Conservation (phyloP, 2,329 filamentous ascomycete genomes). For the Colletotrichum sp. region DNA sequence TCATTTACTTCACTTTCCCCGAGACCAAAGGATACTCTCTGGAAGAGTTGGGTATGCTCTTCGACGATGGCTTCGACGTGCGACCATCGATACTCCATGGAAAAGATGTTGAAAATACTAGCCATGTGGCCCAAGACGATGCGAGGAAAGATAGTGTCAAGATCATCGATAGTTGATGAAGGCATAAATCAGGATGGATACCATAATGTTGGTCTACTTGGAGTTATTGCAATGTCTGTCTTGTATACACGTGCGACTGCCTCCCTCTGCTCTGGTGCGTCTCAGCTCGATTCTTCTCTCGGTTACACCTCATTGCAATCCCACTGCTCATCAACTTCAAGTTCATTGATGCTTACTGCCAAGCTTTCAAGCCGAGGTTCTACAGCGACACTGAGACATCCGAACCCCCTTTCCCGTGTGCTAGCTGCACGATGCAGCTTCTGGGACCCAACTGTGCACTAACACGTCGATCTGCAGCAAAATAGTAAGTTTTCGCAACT, state of each 20-base stretch:
- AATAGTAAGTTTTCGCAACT: not conserved
- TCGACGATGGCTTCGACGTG: not conserved
- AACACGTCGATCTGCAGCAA: not conserved
- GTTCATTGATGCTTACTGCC: not conserved
- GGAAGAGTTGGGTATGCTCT: conserved; percentile 32
- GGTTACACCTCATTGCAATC: not conserved
- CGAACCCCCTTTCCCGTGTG: not conserved
- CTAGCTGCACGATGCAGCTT: not conserved
- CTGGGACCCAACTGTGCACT: not conserved
- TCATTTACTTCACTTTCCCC: conserved; percentile 33
- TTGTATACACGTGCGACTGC: not conserved
- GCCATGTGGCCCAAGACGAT: not conserved
- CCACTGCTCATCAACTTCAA: not conserved
- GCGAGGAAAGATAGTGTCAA: not conserved
- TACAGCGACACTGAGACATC: not conserved
- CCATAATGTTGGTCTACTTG: not conserved
- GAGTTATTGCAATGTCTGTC: not conserved
- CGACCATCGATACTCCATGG: not conserved
- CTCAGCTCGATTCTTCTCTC: not conserved
- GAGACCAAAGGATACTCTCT: conserved; percentile 40
- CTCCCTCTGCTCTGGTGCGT: not conserved
- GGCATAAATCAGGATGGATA: not conserved
- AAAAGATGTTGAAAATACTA: not conserved
- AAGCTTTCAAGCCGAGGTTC: not conserved
- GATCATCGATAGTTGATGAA: not conserved